Evolutionary conservation across 208 protist species (phyloP), one percentile per base, ranked within the genome.

Genomic region (Strigomonas galati): DNA sequence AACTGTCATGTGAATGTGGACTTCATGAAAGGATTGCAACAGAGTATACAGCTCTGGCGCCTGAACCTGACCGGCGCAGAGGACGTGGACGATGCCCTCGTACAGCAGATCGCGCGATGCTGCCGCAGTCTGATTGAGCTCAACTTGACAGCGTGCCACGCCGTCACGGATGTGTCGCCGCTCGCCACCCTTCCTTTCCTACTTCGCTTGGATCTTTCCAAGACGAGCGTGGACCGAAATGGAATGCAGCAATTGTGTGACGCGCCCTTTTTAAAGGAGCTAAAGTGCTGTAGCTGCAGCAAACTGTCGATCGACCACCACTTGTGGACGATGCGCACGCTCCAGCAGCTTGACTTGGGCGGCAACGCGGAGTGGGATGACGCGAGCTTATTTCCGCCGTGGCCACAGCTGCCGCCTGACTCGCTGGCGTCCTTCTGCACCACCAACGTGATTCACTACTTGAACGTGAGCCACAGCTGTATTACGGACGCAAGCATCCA

Each of bases 361-460:
- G 63, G 64, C 52, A 66, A 58, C 54, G 70, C 69, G 15, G 70
- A 75, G 58, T 63, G 57, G 4, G 63, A 60, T 32, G 65, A 40
- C 24, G 59, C 60, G 44, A 54, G 62, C 17, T 31, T 40, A 32
- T 53, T 63, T 44, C 55, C 10, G 58, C 35, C n/a, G 31, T 15
- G 58, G 19, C 35, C 1, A 10, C 48, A 43, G 19, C 49, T 75
- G 24, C 44, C 66, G 44, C 68, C 60, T n/a, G n/a, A n/a, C 23
- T 59, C 51, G 10, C 23, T 19, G 9, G 19, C n/a, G 44, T 26
- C 21, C 6, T 15, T 4, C 10, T 40, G 4, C 7, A 14, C 7
- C 10, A 10, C 4, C 7, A 40, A 10, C 10, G 35, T 10, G 35
- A 40, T 40, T 10, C 35, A 10, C 4, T 40, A 10, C 7, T 10